Conservation (phyloP, 169 alveolate genomes). For the Amoebophrya sp. region DNA sequence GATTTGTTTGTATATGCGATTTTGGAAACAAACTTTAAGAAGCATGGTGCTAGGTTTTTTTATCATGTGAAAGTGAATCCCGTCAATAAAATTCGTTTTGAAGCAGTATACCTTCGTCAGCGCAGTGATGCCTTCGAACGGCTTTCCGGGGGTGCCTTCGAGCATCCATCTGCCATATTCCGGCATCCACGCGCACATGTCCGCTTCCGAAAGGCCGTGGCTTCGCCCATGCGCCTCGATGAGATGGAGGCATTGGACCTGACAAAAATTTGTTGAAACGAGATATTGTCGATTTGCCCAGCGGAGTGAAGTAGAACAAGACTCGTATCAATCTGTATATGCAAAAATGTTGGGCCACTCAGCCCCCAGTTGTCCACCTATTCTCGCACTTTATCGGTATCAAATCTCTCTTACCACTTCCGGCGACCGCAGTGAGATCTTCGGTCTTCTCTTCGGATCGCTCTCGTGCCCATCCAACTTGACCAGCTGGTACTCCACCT, state of each 20-base stretch:
- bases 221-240: not conserved
- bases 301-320: too few species aligned
- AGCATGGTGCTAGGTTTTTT: too few species aligned
- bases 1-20: not conserved
- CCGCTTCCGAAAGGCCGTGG: not conserved
- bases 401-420: too few species aligned
- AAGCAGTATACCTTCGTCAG: not conserved
- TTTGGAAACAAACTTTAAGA: too few species aligned
- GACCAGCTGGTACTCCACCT: not conserved
- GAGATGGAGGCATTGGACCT: not conserved
- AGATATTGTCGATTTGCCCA: too few species aligned
- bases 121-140: conserved; percentile 7
- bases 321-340: too few species aligned
- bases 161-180: not conserved
- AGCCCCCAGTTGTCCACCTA: too few species aligned
- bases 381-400: too few species aligned
- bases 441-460: not conserved
- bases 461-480: not conserved
- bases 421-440: not conserved
- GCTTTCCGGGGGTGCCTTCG: not conserved
- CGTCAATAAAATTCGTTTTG: too few species aligned
- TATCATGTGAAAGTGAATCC: too few species aligned
- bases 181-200: conserved; percentile 20
- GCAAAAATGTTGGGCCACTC: too few species aligned
- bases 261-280: too few species aligned